Percentiles rank a stretch among this genome's conserved stretches.
These are phyloP conservation scores for Senecio squalidus DNA, from an alignment of 140 eudicot genomes.

Conservation along the genomic window DNA sequence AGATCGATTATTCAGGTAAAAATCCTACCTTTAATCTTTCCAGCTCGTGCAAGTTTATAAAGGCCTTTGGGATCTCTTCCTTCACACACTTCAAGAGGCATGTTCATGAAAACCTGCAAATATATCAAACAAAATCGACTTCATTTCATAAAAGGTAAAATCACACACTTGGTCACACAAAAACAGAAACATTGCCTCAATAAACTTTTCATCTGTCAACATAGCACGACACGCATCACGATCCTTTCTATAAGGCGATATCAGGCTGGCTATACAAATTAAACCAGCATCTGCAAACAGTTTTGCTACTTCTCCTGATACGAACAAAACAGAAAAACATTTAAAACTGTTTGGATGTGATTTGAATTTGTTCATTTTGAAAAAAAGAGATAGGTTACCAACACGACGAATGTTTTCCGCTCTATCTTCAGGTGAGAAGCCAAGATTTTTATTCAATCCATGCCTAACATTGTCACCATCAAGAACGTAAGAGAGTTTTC, in stretches of 20 bases:
- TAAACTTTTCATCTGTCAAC: conserved; percentile 59
- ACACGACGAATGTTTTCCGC: conserved; percentile 95
- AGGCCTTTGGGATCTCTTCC: conserved; percentile 95
- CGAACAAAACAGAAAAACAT: no score
- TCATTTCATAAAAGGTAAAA: not conserved
- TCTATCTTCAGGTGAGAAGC: conserved; percentile 79
- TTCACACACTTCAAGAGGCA: conserved; percentile 91
- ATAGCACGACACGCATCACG: conserved; percentile 97
- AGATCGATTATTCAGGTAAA: not conserved
- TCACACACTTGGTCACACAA: not conserved
- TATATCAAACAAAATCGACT: not conserved
- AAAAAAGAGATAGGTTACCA: conserved; percentile 54
- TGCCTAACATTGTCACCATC: conserved; percentile 98
- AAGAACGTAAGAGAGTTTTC: conserved; percentile 86
- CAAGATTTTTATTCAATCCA: conserved; percentile 91
- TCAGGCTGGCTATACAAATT: conserved; percentile 91
- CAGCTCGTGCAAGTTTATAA: conserved; percentile 96
- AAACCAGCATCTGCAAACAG: conserved; percentile 96
- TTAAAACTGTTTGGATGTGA: no score
- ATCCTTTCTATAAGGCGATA: conserved; percentile 94
- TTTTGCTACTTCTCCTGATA: conserved; percentile 84
- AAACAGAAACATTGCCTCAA: conserved; percentile 62
- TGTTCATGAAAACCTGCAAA: conserved; percentile 85
- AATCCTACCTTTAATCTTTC: conserved; percentile 83
- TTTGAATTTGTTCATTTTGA: not conserved